phyloP scores from a whole-genome alignment of 345 rosid genomes.

The Rubroshorea leprosula region DNA sequence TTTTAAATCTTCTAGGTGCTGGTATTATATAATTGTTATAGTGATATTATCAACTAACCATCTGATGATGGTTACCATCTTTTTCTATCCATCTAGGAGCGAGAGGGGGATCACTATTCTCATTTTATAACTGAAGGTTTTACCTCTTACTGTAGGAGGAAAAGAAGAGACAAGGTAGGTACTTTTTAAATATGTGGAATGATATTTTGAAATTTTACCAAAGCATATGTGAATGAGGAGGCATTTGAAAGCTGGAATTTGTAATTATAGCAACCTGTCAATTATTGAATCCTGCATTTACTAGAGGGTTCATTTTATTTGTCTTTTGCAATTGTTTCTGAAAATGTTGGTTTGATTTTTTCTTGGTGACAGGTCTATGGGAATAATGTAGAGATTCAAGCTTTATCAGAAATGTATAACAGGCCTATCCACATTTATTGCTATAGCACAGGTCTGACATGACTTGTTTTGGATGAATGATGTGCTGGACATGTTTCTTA shows the following conservation, averaged over 20 bases:
- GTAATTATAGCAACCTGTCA: no score
- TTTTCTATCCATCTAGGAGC: slow-evolving; percentile 52
- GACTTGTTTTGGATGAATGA: not conserved
- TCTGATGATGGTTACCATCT: not conserved
- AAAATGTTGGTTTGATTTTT: slow-evolving; percentile 3
- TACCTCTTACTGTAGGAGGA: slow-evolving; percentile 89
- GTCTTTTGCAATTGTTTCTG: slow-evolving; percentile 1
- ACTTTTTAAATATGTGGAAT: not conserved
- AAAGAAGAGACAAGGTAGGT: slow-evolving; percentile 90
- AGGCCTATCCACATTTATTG: slow-evolving; percentile 95
- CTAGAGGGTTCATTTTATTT: not conserved
- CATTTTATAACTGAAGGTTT: slow-evolving; percentile 94
- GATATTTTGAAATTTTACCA: no score
- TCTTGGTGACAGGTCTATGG: slow-evolving; percentile 76
- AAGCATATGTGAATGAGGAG: not conserved
- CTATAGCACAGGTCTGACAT: slow-evolving; percentile 65
- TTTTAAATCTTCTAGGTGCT: no score
- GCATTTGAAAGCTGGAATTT: not conserved
- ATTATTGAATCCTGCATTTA: no score
- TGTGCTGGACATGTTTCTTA: not conserved
- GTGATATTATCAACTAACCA: no score
- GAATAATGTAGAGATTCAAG: slow-evolving; percentile 96
- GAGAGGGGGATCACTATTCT: slow-evolving; percentile 95
- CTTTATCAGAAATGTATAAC: slow-evolving; percentile 91
- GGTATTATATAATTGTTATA: no score